Conservation (phyloP, 768 basidiomycete species). For the Cytidiella melzeri region DNA sequence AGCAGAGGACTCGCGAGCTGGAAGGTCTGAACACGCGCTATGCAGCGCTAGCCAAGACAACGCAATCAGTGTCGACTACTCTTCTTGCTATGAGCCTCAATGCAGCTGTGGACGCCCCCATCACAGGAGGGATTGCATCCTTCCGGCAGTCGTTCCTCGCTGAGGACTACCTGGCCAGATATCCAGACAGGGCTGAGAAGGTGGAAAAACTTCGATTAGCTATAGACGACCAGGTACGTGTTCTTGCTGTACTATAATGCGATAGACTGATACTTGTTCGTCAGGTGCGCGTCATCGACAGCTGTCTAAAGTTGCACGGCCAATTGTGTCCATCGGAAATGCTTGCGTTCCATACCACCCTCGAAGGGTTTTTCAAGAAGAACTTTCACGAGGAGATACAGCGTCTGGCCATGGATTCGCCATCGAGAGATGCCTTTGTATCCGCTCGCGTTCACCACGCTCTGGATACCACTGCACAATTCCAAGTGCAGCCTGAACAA, state of each 20-base stretch:
- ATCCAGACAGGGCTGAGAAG: conserved; percentile 65
- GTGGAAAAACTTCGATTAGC: conserved; percentile 67
- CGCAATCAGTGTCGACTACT: conserved; percentile 70
- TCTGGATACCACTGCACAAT: neutral
- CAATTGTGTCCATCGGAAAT: conserved; percentile 82
- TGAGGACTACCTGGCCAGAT: conserved; percentile 55
- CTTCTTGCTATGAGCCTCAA: conserved; percentile 84
- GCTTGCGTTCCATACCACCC: conserved; percentile 85
- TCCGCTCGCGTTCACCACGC: neutral
- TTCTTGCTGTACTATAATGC: neutral
- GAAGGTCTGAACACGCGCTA: conserved; percentile 63
- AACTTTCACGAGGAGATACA: conserved; percentile 81
- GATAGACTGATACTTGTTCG: conserved; percentile 1
- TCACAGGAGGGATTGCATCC: conserved; percentile 68
- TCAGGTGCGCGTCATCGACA: conserved; percentile 75
- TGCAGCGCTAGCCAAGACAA: conserved; percentile 70
- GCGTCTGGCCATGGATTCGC: conserved; percentile 54
- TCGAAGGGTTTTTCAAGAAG: conserved; percentile 80
- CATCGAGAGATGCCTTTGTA: neutral
- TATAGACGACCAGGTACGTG: conserved; percentile 73
- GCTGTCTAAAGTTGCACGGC: conserved; percentile 78
- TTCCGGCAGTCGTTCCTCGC: conserved; percentile 77
- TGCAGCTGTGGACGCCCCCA: conserved; percentile 75
- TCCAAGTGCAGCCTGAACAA: conserved; percentile 1
- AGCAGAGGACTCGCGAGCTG: conserved; percentile 74